A percentile compares a stretch with the other conserved stretches of the same genome.
phyloP scores from a whole-genome alignment of 2,329 filamentous ascomycete genomes.

The Colletotrichum australisinense region DNA sequence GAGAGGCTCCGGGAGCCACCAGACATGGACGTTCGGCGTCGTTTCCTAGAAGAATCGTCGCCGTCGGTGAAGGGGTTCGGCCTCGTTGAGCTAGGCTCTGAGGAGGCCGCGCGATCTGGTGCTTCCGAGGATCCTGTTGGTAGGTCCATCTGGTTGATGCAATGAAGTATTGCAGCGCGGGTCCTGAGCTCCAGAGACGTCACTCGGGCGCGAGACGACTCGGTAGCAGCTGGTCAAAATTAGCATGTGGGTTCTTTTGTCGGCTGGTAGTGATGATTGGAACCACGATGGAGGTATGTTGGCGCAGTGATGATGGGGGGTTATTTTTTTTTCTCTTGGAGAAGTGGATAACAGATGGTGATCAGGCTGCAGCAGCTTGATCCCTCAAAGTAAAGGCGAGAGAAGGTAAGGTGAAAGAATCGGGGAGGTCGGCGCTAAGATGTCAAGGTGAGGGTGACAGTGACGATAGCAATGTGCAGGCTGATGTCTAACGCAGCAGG shows the following conservation, averaged over 20 bases:
- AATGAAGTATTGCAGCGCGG: conserved; percentile 48
- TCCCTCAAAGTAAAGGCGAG: background rate
- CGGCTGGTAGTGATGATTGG: conserved; percentile 34
- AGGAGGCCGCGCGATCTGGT: conserved; percentile 69
- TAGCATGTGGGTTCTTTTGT: conserved; percentile 64
- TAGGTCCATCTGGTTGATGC: conserved; percentile 65
- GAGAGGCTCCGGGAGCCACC: conserved; percentile 64
- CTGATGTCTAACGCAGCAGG: conserved; percentile 26
- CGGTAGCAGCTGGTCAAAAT: conserved; percentile 63
- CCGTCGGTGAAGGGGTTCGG: conserved; percentile 74
- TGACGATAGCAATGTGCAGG: conserved; percentile 30
- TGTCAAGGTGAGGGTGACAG: conserved; percentile 29
- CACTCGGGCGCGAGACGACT: conserved; percentile 65
- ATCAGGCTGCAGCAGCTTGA: conserved; percentile 27
- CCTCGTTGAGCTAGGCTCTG: conserved; percentile 71
- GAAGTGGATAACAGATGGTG: conserved; percentile 44
- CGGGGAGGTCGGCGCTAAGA: conserved; percentile 14
- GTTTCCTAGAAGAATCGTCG: conserved; percentile 68
- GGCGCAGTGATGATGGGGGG: conserved; percentile 2
- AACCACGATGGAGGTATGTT: conserved; percentile 31
- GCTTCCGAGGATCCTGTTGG: conserved; percentile 60
- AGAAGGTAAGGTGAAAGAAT: background rate
- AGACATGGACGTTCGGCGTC: conserved; percentile 69
- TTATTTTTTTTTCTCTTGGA: conserved; percentile 17
- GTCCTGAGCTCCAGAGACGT: conserved; percentile 60